Base-by-base conservation (phyloP, 768 basidiomycete species). In the Leccinum barrowsii region DNA sequence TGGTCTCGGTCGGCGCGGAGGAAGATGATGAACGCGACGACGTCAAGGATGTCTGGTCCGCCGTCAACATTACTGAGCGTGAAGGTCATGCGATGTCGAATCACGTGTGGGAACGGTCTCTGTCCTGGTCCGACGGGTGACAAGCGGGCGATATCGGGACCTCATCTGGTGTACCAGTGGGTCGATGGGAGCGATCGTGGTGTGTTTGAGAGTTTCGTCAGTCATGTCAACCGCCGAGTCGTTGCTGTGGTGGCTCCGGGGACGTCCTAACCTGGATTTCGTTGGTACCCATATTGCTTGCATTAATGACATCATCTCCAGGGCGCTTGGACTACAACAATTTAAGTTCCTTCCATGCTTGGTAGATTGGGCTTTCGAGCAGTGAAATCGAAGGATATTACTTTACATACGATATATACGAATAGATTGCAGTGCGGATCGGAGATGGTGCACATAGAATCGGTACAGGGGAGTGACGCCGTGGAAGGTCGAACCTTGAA, bases 1-100 rank as follows among this genome's bases (percentile, higher is more conserved):
- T 91, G 90, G 90, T 85, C 89, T 0, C 79, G 90, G 11, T 77
- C 80, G 8, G 89, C 85, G 2, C 77, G 88, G 17, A 74, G 85
- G 64, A 79, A 78, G 64, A 77, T 77, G 60, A 67, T 40, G 37
- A 40, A 40, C 7, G 1, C 37, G 37, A 42, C n/a, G 4, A 42
- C 40, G 8, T n/a, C 40, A 4, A 42, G n/a, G 40, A 42, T 63
- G 10, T 46, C 58, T 57, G 17, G 52, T 34, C 52, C 47, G 21
- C 35, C 17, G 21, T 22, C 11, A 17, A 35, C 55, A 2, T 37
- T n/a, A 17, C 50, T 58, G 19, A 47, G 44, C 4, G 15, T 60
- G 21, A 55, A 64, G 12, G 60, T 63, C 11, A 66, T 69, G 60
- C 56, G 58, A 26, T 69, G 60, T 63, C 70, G 65, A 44, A 76